Conservation (phyloP, 2,329 filamentous ascomycete species). For the Atkinsonella hypoxylon region DNA sequence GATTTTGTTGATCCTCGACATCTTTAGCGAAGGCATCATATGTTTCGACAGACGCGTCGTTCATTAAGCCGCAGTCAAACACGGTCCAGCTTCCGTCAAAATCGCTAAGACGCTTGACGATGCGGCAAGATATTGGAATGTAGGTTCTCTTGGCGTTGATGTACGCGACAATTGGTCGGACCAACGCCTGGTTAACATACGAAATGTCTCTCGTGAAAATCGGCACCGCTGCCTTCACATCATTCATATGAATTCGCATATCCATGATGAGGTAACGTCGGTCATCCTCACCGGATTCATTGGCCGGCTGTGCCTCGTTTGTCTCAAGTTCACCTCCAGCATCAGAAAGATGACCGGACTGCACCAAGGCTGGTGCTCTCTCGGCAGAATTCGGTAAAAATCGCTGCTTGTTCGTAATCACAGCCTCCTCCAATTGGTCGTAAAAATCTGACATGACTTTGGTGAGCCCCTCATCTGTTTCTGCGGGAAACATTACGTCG, state of each 20-base stretch:
- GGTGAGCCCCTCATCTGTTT: slow-evolving; percentile 75
- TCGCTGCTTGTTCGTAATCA: slow-evolving; percentile 62
- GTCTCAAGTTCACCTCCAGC: slow-evolving; percentile 10
- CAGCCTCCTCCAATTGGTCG: slow-evolving; percentile 85
- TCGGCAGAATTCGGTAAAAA: slow-evolving; percentile 40
- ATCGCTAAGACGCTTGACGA: slow-evolving; percentile 78
- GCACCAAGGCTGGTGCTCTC: slow-evolving; percentile 15
- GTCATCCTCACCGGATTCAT: slow-evolving; percentile 36
- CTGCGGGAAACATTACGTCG: slow-evolving; percentile 86
- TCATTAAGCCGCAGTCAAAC: slow-evolving; percentile 87
- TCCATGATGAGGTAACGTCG: slow-evolving; percentile 86
- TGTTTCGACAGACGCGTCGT: slow-evolving; percentile 84
- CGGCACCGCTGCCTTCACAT: slow-evolving; percentile 84
- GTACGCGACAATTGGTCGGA: slow-evolving; percentile 93
- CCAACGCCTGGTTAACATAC: slow-evolving; percentile 91
- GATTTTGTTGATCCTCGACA: slow-evolving; percentile 78
- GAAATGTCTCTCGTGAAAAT: slow-evolving; percentile 86
- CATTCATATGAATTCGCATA: slow-evolving; percentile 86
- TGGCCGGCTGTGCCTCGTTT: slow-evolving; percentile 7
- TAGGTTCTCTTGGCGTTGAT: slow-evolving; percentile 94
- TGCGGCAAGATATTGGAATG: slow-evolving; percentile 87
- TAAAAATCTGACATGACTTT: slow-evolving; percentile 98
- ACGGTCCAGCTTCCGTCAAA: slow-evolving; percentile 95
- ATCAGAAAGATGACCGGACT: slow-evolving; percentile 22
- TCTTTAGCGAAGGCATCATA: slow-evolving; percentile 90